Percentiles rank a stretch among this genome's conserved stretches.
Conservation (phyloP, 371 early-diverging fungal genomes). For the Mucor mucedo region DNA sequence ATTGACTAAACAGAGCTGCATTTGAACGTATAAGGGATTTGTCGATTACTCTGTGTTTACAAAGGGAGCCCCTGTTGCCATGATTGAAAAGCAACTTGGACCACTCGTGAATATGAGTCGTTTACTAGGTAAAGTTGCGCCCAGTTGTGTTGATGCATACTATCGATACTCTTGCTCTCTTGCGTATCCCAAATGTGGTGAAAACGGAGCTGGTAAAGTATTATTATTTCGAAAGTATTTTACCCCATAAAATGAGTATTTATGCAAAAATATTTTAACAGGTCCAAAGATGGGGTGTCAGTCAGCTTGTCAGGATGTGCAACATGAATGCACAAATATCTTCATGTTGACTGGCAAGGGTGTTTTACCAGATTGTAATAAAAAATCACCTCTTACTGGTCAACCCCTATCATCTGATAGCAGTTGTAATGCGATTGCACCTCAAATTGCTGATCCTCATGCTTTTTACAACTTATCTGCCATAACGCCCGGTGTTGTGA, state of each 20-base stretch:
- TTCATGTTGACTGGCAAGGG: slow-evolving; percentile 44
- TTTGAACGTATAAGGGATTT: slow-evolving; percentile 29
- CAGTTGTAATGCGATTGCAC: slow-evolving; percentile 47
- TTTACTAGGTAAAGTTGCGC: slow-evolving; percentile 24
- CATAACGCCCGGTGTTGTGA: slow-evolving; percentile 35
- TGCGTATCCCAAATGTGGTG: slow-evolving; percentile 42
- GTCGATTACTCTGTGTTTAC: slow-evolving; percentile 43
- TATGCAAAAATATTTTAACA: neutral
- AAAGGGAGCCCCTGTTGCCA: slow-evolving; percentile 20
- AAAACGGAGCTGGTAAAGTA: slow-evolving; percentile 17
- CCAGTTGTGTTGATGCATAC: slow-evolving; percentile 46
- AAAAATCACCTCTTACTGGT: slow-evolving; percentile 29
- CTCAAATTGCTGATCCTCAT: slow-evolving; percentile 27
- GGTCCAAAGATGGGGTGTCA: slow-evolving; percentile 47
- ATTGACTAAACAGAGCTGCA: neutral
- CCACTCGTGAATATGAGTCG: slow-evolving; percentile 13
- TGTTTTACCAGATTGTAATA: slow-evolving; percentile 53
- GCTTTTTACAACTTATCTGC: slow-evolving; percentile 28
- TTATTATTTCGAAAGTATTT: neutral
- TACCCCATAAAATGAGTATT: neutral
- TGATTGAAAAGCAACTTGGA: slow-evolving; percentile 31
- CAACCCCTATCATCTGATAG: slow-evolving; percentile 41
- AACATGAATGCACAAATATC: slow-evolving; percentile 38
- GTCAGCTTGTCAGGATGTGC: slow-evolving; percentile 50
- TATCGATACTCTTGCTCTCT: slow-evolving; percentile 48